phyloP scores from a whole-genome alignment of 345 rosid species.

The Eucalyptus cloeziana region DNA sequence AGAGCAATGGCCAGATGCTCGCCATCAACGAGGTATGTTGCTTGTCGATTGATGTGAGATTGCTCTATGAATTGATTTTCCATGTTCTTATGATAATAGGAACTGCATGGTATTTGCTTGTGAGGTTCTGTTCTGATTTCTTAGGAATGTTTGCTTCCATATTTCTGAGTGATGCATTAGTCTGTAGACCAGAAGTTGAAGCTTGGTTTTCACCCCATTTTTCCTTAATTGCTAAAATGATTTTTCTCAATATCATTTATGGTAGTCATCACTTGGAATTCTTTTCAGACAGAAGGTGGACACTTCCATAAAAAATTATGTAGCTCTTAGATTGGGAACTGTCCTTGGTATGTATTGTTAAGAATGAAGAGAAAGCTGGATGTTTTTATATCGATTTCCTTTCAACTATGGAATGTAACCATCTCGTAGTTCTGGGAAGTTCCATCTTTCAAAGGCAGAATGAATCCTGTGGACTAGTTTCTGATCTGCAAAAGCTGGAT shows the following conservation, averaged over 20 bases:
- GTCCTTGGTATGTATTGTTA: background rate
- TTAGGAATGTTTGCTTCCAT: background rate
- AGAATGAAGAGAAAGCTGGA: background rate
- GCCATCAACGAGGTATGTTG: background rate
- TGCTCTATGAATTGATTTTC: background rate
- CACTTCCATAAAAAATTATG: background rate
- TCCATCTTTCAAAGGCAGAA: background rate
- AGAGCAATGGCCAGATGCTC: background rate
- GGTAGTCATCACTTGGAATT: background rate
- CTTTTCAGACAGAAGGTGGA: background rate
- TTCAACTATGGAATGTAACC: background rate
- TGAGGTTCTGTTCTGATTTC: background rate
- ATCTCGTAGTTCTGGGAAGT: background rate
- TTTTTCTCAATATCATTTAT: background rate
- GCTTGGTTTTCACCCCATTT: background rate
- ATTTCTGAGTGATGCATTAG: background rate
- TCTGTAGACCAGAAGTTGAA: background rate
- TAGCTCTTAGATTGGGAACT: background rate
- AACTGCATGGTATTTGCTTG: background rate
- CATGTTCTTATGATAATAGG: background rate
- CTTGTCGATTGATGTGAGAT: background rate
- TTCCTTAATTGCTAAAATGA: background rate
- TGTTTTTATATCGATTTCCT: background rate
- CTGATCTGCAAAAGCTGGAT: background rate
- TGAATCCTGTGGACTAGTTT: background rate